These are phyloP conservation scores for Nakazawaea sp. DNA, from an alignment of 805 yeast species.

Conservation along the genomic window DNA sequence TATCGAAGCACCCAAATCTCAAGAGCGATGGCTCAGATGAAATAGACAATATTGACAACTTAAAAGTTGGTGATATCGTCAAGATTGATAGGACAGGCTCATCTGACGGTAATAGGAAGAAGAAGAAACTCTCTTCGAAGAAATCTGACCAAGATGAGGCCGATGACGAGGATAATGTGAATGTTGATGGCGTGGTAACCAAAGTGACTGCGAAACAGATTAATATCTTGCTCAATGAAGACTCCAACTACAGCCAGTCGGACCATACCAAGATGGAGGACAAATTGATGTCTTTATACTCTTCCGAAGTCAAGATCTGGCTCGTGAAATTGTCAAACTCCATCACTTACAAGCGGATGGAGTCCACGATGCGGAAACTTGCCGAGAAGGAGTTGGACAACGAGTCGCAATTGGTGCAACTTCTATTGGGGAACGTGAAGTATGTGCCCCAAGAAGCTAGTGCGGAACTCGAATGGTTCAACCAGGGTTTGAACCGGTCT, in stretches of 20 bases:
- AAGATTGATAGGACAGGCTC: slow-evolving; percentile 38
- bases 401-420: slow-evolving; percentile 32
- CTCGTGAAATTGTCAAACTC: slow-evolving; percentile 62
- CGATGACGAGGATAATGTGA: slow-evolving; percentile 17
- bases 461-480: slow-evolving; percentile 26
- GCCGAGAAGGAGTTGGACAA: slow-evolving; percentile 33
- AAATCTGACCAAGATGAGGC: slow-evolving; percentile 18
- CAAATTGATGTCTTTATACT: slow-evolving; percentile 36
- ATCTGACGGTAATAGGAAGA: slow-evolving; percentile 15
- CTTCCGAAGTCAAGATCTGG: slow-evolving; percentile 49
- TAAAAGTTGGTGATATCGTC: slow-evolving; percentile 75
- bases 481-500: slow-evolving; percentile 50
- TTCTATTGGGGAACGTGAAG: slow-evolving; percentile 37
- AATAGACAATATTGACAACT: slow-evolving; percentile 37
- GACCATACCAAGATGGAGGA: slow-evolving; percentile 35
- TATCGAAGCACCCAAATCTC: slow-evolving; percentile 48
- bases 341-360: slow-evolving; percentile 73
- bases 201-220: slow-evolving; percentile 42
- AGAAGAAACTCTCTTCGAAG: slow-evolving; percentile 24
- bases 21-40: slow-evolving; percentile 22
- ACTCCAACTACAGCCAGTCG: slow-evolving; percentile 15
- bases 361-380: slow-evolving; percentile 63
- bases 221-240: slow-evolving; percentile 55
- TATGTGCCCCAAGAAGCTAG: slow-evolving; percentile 19
- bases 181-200: slow-evolving; percentile 60